phyloP scores from a whole-genome alignment of 139 green algal species.

The Haematococcus sp. region DNA sequence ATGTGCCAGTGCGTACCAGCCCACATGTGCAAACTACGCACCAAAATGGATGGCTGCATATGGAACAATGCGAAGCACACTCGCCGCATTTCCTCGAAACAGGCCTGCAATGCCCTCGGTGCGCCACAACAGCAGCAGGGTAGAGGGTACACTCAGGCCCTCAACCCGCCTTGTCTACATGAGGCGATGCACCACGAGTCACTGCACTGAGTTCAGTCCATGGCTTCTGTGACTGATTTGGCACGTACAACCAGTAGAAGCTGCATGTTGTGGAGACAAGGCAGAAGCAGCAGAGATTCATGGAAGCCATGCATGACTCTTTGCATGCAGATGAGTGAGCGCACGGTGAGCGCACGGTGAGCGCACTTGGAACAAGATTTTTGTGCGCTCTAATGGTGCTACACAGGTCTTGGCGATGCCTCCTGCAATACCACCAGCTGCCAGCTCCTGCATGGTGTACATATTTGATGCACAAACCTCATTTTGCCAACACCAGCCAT shows the following conservation, averaged over 20 bases:
- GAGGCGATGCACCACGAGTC: not conserved
- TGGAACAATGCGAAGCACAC: constrained; percentile 83
- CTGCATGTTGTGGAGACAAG: not conserved
- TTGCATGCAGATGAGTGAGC: no score
- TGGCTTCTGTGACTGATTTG: not conserved
- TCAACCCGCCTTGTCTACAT: constrained; percentile 53
- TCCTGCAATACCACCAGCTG: constrained; percentile 77
- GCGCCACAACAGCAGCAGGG: constrained; percentile 52
- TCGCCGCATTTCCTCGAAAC: constrained; percentile 86
- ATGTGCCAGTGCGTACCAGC: no score
- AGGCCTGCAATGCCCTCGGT: constrained; percentile 72
- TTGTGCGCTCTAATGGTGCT: constrained; percentile 81
- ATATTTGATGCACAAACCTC: no score
- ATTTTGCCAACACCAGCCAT: not conserved
- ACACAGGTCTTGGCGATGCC: constrained; percentile 75
- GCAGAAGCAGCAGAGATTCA: not conserved
- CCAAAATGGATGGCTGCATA: constrained; percentile 89
- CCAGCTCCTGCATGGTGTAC: constrained; percentile 75
- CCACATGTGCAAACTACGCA: no score
- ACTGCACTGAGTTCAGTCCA: not conserved
- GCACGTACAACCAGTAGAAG: not conserved
- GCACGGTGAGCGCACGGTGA: no score
- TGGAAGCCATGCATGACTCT: no score
- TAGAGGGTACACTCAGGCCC: constrained; percentile 38
- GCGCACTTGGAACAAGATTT: constrained; percentile 83